phyloP scores from a whole-genome alignment of 169 alveolate species.

The Cryptosporidium sp. region DNA sequence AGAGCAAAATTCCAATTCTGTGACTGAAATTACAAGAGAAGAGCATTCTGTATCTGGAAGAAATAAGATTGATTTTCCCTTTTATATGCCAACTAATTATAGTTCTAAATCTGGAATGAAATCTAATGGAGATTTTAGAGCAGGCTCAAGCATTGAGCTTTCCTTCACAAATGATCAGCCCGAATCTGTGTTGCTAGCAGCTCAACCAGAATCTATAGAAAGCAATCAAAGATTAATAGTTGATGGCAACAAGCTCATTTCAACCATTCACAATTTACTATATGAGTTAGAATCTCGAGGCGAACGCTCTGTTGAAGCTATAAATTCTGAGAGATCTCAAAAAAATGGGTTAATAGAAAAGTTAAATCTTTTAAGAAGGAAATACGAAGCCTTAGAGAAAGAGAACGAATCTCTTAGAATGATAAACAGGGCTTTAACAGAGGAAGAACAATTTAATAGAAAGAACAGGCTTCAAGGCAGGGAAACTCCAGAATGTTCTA shows the following conservation, averaged over 20 bases:
- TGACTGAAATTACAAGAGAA: background rate
- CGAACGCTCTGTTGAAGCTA: conserved; percentile 34
- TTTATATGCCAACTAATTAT: background rate
- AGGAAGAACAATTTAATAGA: conserved; percentile 23
- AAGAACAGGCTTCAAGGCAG: background rate
- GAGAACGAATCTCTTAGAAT: conserved; percentile 57
- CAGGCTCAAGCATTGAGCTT: conserved; percentile 23
- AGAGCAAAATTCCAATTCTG: background rate
- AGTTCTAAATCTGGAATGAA: background rate
- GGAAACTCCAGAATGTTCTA: conserved; percentile 6
- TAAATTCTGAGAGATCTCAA: conserved; percentile 64
- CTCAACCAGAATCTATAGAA: conserved; percentile 5
- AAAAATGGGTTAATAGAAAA: conserved; percentile 53
- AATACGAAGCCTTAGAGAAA: conserved; percentile 36
- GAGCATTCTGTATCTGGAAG: background rate
- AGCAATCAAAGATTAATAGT: conserved; percentile 46
- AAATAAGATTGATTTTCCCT: background rate
- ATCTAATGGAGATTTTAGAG: background rate
- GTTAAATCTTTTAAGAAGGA: conserved; percentile 12
- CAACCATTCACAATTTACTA: conserved; percentile 58
- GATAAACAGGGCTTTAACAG: conserved; percentile 16
- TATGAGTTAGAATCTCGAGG: conserved; percentile 69
- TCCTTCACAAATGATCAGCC: conserved; percentile 30
- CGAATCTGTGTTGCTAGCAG: background rate
- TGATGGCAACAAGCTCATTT: conserved; percentile 57